Base-by-base conservation (phyloP, 352 stramenopile genomes). In the Phytophthora litchii region DNA sequence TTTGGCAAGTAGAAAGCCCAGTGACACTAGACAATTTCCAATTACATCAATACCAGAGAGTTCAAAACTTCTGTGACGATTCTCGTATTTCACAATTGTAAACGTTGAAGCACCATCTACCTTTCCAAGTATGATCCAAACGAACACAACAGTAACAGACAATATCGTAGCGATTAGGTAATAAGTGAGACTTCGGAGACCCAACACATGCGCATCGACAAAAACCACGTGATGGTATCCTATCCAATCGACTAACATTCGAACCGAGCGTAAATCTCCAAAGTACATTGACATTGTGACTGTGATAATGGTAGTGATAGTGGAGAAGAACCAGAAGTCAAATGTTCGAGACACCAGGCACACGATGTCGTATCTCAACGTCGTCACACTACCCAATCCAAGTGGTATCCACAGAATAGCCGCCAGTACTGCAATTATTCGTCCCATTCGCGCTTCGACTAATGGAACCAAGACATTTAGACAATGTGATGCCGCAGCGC, bases 291-390 rank as follows among this genome's bases (percentile, higher is more conserved):
- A 61, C 40, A 65, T 58, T 7, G 63, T 69, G 14, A 76, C 19
- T 9, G 53, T 56, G 16, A 69, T 72, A 4, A 62, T 43, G 11
- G 47, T 60, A 13, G 65, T 64, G 9, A 75, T 62, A 20, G 56
- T 48, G 35, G 61, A 55, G 35, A 77, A 79, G 46, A 76, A 80
- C 70, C 63, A 79, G 36, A 80, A 74, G 21, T 82, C 70, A 40
- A 79, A 82, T 1, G 67, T 79, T 20, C 54, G 49, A 7, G 54
- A 31, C 12, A 80, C 42, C 2, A 76, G 11, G 20, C 63, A 51
- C 8, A 78, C 67, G 8, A 83, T 62, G 20, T 78, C 70, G 46
- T 67, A 83, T 20, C 73, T 51, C 23, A 83, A 23, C 1, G 55
- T 72, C 1, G 45, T 52, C 5, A 79, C 16, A 43, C 67, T 76